Base-by-base conservation (phyloP, 2,329 filamentous ascomycete species). In the Tolypocladium ophioglossoides region DNA sequence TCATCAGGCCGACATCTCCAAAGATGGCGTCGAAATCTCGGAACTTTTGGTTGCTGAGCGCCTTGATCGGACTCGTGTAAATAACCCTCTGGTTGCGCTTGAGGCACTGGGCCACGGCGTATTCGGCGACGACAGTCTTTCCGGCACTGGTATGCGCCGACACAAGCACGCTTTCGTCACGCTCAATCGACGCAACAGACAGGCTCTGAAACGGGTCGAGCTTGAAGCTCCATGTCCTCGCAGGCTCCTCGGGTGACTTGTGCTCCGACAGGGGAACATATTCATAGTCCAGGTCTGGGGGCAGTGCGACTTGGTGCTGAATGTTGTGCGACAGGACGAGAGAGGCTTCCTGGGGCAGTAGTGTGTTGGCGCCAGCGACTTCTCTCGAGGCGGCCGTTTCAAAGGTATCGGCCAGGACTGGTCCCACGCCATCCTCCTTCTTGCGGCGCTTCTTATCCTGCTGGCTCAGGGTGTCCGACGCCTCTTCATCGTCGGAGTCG, bases 31-130 rank as follows among this genome's bases (percentile, higher is more conserved):
- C 85, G 70, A 99, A 99, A 68, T 99, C 94, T 76, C 94, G 82
- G 70, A 95, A 99, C 69, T 99, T 99, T 68, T 99, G 94, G 72
- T 99, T 99, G 72, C 91, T 97, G 63, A 99, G 77, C 12, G 94
- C 94, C 74, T 99, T 99, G 78, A 99, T 99, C 1, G 94, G 94
- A 79, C 91, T 96, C 10, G 94, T 99, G 74, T 99, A 99, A 70
- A 99, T 99, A 64, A 99, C 92, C 68, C 94, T 83, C 75, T 99
- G 94, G 72, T 97, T 97, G 69, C 91, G 89, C 78, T 94, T 95
- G 69, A 99, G 78, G 70, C 94, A 95, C 66, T 99, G 94, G 18
- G 95, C 94, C 68, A 99, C 95, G 22, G 94, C 95, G 68, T 99
- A 99, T 71, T 99, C 94, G 58, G 94, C 94, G 47, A 97, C 91